Evolutionary conservation across 2,329 filamentous ascomycete species (phyloP), one percentile per base, ranked within the genome.

Genomic region (Epichloe scottii): DNA sequence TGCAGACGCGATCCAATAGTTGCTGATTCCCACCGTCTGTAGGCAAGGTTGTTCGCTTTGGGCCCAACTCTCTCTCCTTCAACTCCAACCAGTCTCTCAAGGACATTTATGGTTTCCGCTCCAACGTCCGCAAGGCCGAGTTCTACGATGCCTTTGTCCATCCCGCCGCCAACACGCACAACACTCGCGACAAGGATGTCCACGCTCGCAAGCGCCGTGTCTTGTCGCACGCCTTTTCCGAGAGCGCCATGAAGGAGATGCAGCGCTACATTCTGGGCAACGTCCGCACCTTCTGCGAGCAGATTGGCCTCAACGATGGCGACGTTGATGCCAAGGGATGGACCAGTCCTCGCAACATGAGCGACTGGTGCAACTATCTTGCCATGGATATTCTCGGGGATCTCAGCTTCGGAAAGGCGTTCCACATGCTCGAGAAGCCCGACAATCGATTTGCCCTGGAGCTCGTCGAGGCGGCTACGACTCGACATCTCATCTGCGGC

Each of bases 71-170:
- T 54, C 70, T 95, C 41, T 87, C 83, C 1, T 79, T 94, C 70
- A 91, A 93, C 72, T 83, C 81, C 50, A 77, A 77, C 54, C 75
- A 76, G 7, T 84, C 85, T 1, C 71, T 87, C 52, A 79, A 80
- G 63, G 76, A 81, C 17, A 83, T 85, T 54, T 82, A 84, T 66
- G 79, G 81, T 56, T 79, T 81, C 69, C 72, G 72, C 46, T 66
- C 77, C 62, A 82, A 82, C 54, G 78, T 84, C 33, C 71, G 75
- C 65, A 87, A 88, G 68, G 76, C 82, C 40, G 75, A 82, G 57
- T 87, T 87, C 68, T 88, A 88, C 69, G 77, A 85, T 56, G 82
- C 81, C 40, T 87, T 87, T 62, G 81, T 82, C 1, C 81, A 85
- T 51, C 84, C 83, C 15, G 78, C 80, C 1, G 78, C 81, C 58